phyloP scores from a whole-genome alignment of 306 rosid genomes.

The Rosa rugosa region DNA sequence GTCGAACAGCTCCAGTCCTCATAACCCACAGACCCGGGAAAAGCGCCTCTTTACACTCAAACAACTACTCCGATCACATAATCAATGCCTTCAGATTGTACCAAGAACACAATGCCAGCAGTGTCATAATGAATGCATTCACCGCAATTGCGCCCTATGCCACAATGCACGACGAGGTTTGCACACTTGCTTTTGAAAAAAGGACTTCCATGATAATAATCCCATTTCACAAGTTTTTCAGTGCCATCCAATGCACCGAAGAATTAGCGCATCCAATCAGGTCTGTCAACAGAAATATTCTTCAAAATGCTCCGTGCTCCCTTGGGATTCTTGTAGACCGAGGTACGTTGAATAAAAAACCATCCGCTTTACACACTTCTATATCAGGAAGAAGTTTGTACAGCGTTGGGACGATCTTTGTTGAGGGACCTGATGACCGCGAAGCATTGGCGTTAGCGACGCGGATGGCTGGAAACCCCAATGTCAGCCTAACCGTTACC shows the following conservation, averaged over 20 bases:
- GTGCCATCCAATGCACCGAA: neutral
- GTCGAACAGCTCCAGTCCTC: constrained; percentile 50
- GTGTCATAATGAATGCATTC: constrained; percentile 31
- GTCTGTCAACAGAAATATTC: constrained; percentile 49
- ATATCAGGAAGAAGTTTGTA: neutral
- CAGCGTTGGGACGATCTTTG: constrained; percentile 40
- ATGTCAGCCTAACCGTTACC: constrained; percentile 34
- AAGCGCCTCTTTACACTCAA: neutral
- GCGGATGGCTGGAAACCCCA: constrained; percentile 43
- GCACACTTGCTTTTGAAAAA: constrained; percentile 43
- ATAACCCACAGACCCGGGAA: constrained; percentile 29
- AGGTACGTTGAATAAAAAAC: neutral
- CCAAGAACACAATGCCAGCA: constrained; percentile 20
- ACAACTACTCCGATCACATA: constrained; percentile 33
- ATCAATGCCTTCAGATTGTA: constrained; percentile 49
- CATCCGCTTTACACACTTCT: neutral
- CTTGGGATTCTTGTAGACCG: constrained; percentile 57
- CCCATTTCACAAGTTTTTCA: constrained; percentile 51
- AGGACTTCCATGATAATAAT: constrained; percentile 41
- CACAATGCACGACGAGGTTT: constrained; percentile 65
- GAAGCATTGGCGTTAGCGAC: constrained; percentile 51
- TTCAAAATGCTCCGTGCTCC: constrained; percentile 50
- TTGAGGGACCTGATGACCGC: constrained; percentile 64
- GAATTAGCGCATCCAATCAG: constrained; percentile 17
- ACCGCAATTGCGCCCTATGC: constrained; percentile 54